Conservation (phyloP, 1,139 yeast species). For the Candida anutae region DNA sequence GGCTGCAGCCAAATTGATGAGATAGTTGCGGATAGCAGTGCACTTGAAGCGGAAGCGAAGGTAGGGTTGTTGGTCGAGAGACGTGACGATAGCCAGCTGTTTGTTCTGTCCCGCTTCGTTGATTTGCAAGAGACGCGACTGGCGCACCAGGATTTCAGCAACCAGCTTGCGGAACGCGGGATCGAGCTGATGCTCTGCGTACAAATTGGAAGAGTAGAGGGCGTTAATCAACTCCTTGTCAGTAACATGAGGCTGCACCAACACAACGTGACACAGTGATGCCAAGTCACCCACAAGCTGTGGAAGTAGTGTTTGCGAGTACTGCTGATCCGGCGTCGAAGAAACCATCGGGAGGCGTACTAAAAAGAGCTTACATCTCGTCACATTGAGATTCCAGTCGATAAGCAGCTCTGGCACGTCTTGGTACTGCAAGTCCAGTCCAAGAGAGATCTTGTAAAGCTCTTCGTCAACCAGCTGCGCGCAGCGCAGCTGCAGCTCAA, state of each 20-base stretch:
- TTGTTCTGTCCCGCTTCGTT: conserved; percentile 16
- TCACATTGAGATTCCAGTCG: conserved; percentile 44
- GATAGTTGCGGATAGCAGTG: conserved; percentile 42
- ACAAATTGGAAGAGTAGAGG: conserved; percentile 34
- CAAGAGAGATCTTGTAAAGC: conserved; percentile 32
- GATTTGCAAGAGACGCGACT: conserved; percentile 38
- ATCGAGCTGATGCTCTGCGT: conserved; percentile 43
- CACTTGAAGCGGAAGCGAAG: conserved; percentile 35
- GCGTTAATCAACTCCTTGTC: conserved; percentile 39
- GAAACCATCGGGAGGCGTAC: conserved; percentile 33
- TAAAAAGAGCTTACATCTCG: conserved; percentile 36
- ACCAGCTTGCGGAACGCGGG: conserved; percentile 38
- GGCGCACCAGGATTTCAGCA: conserved; percentile 45
- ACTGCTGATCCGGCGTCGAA: conserved; percentile 29
- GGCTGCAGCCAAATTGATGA: conserved; percentile 47
- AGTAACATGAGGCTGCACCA: conserved; percentile 34
- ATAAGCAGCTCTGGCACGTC: conserved; percentile 32
- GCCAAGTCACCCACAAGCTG: conserved; percentile 41
- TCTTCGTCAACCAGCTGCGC: conserved; percentile 21
- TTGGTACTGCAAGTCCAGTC: conserved; percentile 34
- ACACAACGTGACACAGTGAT: conserved; percentile 29
- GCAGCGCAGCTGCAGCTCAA: conserved; percentile 6
- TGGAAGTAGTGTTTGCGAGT: conserved; percentile 29
- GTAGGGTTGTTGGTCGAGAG: conserved; percentile 22
- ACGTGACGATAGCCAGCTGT: conserved; percentile 16